Evolutionary conservation across 2,329 filamentous ascomycete species (phyloP), one percentile per base, ranked within the genome.

Genomic region (Teratosphaeria nubilosa): DNA sequence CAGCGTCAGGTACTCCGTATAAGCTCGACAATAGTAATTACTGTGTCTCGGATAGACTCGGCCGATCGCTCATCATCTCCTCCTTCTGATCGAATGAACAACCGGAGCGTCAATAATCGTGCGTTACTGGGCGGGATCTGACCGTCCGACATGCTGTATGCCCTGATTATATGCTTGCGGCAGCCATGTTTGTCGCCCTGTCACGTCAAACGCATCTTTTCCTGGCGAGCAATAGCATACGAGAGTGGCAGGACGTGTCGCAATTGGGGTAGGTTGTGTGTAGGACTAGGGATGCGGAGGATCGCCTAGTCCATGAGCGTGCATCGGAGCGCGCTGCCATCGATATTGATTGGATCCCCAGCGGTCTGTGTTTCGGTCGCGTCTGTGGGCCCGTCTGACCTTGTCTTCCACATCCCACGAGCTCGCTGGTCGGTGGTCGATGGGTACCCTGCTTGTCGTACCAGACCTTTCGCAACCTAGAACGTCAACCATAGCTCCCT

Each of bases 361-460:
- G 11, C 41, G 55, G 55, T 45, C 55, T 57, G 55, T 57, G 55
- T 57, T 57, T 45, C 55, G 30, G 30, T 53, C 30, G 55, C 55
- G 27, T 53, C 31, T 53, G 41, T 20, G 41, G 41, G 10, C 41
- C 41, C 22, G 41, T 48, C 41, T 48, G 41, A 48, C 41, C 41
- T 48, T 48, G 41, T 20, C 41, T 48, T 6, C 41, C 41, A 37
- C 34, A 50, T 16, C 25, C 25, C 51, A 30, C 25, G 51, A 53
- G 51, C 51, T 30, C 14, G 30, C 16, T n/a, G 16, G 51, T 30
- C 51, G 51, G 20, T 22, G 14, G 51, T 30, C 24, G 51, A 32
- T 32, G 14, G 51, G 51, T 27, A 30, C 30, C 51, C 51, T 30
- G 51, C 51, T 53, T 55, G 53, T 30, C 16, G 53, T 55, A 32